Conservation (phyloP, 805 yeast species). For the Ogataea pilisensis region DNA sequence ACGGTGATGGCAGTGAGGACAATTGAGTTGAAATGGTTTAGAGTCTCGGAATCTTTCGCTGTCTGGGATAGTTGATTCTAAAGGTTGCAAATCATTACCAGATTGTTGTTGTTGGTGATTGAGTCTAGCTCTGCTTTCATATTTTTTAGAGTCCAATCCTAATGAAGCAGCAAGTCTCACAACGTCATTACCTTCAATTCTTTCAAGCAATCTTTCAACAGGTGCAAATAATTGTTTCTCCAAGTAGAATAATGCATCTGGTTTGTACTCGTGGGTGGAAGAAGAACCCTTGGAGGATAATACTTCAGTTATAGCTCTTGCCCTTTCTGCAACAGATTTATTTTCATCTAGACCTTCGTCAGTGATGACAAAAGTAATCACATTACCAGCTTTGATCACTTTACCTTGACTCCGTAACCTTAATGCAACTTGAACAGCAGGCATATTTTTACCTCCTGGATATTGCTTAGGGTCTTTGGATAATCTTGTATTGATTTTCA, state of each 20-base stretch:
- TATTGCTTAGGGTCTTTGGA: slow-evolving; percentile 87
- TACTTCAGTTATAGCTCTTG: slow-evolving; percentile 76
- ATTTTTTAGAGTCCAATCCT: slow-evolving; percentile 71
- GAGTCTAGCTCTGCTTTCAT: slow-evolving; percentile 42
- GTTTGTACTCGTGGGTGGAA: slow-evolving; percentile 36
- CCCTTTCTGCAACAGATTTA: slow-evolving; percentile 66
- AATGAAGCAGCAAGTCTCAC: slow-evolving; percentile 71
- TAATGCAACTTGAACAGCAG: slow-evolving; percentile 83
- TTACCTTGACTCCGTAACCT: slow-evolving; percentile 80
- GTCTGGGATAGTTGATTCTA: slow-evolving; percentile 79
- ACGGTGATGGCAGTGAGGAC: slow-evolving; percentile 52
- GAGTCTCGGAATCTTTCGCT: slow-evolving; percentile 74
- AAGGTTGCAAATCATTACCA: slow-evolving; percentile 53
- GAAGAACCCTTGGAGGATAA: slow-evolving; percentile 40
- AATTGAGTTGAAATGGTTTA: slow-evolving; percentile 49
- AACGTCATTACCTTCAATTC: slow-evolving; percentile 82
- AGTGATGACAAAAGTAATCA: slow-evolving; percentile 81
- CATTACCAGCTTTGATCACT: slow-evolving; percentile 82
- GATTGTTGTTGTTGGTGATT: slow-evolving; percentile 27
- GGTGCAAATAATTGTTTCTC: slow-evolving; percentile 90
- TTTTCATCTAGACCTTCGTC: slow-evolving; percentile 34
- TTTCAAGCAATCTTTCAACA: slow-evolving; percentile 78
- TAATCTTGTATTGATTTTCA: slow-evolving; percentile 77
- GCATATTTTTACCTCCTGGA: slow-evolving; percentile 80
- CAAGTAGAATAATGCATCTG: slow-evolving; percentile 76